Evolutionary conservation across 2,329 filamentous ascomycete species (phyloP), one percentile per base, ranked within the genome.

Genomic region (Ophiocordyceps sinensis): DNA sequence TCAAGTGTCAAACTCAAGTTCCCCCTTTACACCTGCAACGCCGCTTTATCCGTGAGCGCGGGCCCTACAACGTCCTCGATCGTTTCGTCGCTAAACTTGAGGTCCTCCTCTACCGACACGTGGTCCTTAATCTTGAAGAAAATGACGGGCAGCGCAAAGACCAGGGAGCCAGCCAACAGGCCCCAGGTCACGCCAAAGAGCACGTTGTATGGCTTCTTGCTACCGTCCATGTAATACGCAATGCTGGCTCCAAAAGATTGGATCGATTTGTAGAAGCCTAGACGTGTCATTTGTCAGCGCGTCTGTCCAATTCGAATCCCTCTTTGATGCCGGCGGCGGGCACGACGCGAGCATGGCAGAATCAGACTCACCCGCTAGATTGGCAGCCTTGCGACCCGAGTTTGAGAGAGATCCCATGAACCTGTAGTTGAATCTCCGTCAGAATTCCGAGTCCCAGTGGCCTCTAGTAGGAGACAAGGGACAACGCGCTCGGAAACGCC

Each of bases 331-430:
- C 19, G 10, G 19, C 1, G 19, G 5, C 28, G n/a, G n/a, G 11
- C 10, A 13, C 14, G 4, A 12, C 4, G 1, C 13, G 5, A 32
- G 3, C n/a, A 1, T 13, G 11, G n/a, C n/a, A 23, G 12, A 0
- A 6, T 21, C 4, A 14, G 10, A 40, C 42, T 38, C 7, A 43
- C 39, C 42, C 17, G 42, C 42, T 10, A 43, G 82, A 68, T 95
- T 94, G 65, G 89, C 88, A 26, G 89, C 75, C 61, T 87, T 89
- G 60, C 88, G 85, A 45, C 84, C 78, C 47, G 89, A 94, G 74
- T 96, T 96, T 56, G 85, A 88, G 36, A 95, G 71, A 8, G 88
- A 77, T 39, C 89, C 89, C 82, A 96, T 94, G 67, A 82, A 88
- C 80, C 79, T 82, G 14, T 3, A 35, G 3, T 19, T 3, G 3